A percentile compares a stretch with the other conserved stretches of the same genome.
These are phyloP conservation scores for Kalmanozyma brasiliensis DNA, from an alignment of 1,284 basidiomycete species.

Conservation along the genomic window DNA sequence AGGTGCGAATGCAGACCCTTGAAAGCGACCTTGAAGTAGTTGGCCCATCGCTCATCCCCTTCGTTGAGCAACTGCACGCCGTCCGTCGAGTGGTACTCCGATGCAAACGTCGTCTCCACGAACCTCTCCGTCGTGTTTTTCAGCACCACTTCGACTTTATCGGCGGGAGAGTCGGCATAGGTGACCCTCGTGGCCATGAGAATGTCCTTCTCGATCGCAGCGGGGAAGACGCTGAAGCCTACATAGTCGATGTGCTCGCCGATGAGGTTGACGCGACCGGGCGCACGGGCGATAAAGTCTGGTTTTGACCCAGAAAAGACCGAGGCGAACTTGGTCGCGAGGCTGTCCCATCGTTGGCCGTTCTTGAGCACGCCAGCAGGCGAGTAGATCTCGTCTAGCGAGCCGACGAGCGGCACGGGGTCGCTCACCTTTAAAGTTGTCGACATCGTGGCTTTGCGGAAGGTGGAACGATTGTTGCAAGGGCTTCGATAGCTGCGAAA, in stretches of 20 bases:
- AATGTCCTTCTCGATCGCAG: conserved; percentile 66
- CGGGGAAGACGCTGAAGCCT: conserved; percentile 64
- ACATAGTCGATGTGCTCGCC: conserved; percentile 66
- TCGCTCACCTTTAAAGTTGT: conserved; percentile 37
- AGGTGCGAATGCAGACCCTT: conserved; percentile 64
- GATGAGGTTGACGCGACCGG: conserved; percentile 66
- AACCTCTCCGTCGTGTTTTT: conserved; percentile 59
- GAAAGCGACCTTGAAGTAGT: conserved; percentile 66
- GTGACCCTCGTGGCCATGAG: conserved; percentile 62
- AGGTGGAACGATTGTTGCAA: too few relatives aligned
- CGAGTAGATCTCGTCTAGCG: conserved; percentile 59
- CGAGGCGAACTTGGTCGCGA: conserved; percentile 42
- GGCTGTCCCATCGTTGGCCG: conserved; percentile 47
- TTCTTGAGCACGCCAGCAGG: conserved; percentile 45
- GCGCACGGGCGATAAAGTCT: conserved; percentile 64
- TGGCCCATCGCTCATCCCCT: conserved; percentile 63
- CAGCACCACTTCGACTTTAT: conserved; percentile 35
- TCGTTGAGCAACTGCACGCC: conserved; percentile 49
- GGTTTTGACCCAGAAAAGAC: conserved; percentile 35
- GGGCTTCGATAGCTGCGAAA: too few relatives aligned
- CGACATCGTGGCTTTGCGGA: conserved; percentile 13
- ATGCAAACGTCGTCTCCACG: conserved; percentile 42
- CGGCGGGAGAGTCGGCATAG: conserved; percentile 6
- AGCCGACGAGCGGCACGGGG: conserved; percentile 53
- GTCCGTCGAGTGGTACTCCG: conserved; percentile 32